Conservation (phyloP, 768 basidiomycete genomes). For the Phanerochaete sordida region DNA sequence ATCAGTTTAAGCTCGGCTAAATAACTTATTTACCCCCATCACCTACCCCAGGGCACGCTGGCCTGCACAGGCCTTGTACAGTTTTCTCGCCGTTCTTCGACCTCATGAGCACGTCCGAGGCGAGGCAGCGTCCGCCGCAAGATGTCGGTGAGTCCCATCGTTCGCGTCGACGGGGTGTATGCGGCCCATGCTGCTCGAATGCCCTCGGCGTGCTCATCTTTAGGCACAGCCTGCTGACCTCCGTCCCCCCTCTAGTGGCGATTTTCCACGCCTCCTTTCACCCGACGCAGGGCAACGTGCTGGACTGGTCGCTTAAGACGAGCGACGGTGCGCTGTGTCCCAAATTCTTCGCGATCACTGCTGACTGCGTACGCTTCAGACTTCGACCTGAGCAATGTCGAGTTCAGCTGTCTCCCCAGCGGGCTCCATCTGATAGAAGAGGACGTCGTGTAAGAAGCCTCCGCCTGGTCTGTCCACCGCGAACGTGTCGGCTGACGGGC, state of each 20-base stretch:
- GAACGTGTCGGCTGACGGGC: background rate
- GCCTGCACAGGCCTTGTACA: background rate
- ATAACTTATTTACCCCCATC: background rate
- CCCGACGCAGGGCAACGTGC: conserved; percentile 73
- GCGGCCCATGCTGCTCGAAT: background rate
- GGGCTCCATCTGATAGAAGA: conserved; percentile 77
- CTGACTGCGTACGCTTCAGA: conserved; percentile 34
- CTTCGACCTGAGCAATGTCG: conserved; percentile 63
- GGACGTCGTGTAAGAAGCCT: conserved; percentile 65
- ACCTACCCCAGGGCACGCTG: conserved; percentile 1
- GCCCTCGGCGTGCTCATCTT: background rate
- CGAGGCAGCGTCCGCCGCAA: conserved; percentile 2
- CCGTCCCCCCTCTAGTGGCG: conserved; percentile 46
- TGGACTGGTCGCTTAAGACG: conserved; percentile 77
- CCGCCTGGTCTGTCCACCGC: background rate
- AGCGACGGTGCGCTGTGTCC: conserved; percentile 49
- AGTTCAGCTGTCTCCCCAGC: conserved; percentile 80
- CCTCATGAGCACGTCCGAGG: background rate
- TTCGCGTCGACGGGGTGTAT: background rate
- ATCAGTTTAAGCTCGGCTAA: background rate
- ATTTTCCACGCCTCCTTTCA: conserved; percentile 86
- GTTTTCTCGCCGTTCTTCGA: background rate
- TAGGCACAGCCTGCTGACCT: background rate
- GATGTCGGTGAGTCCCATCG: conserved; percentile 1
- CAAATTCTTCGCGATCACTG: background rate